These are phyloP conservation scores for Leptomonas pyrrhocoris DNA, from an alignment of 208 protist species.

Conservation along the genomic window DNA sequence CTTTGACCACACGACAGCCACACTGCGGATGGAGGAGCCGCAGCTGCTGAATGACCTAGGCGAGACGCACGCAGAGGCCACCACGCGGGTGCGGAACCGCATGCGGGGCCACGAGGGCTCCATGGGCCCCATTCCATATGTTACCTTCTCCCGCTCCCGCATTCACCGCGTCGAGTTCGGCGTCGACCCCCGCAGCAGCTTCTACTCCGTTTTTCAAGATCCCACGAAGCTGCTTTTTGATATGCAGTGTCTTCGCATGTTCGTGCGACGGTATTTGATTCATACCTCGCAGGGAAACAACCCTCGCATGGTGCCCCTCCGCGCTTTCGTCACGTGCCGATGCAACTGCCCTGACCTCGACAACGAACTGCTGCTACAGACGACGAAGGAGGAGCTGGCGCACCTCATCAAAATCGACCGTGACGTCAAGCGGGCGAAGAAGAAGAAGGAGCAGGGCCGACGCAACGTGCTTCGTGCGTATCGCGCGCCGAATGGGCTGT, in stretches of 20 bases:
- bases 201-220: constrained; percentile 70
- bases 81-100: constrained; percentile 31
- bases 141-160: constrained; percentile 71
- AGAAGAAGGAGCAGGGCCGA: constrained; percentile 29
- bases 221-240: constrained; percentile 61
- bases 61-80: constrained; percentile 24
- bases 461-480: constrained; percentile 44
- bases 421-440: constrained; percentile 50
- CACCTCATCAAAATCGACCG: constrained; percentile 69
- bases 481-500: constrained; percentile 46
- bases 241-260: constrained; percentile 88
- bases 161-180: constrained; percentile 83
- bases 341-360: constrained; percentile 64
- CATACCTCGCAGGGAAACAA: constrained; percentile 81
- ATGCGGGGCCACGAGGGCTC: constrained; percentile 30
- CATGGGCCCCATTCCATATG: constrained; percentile 74
- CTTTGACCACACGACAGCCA: constrained; percentile 5
- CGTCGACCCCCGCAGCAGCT: constrained; percentile 49
- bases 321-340: constrained; percentile 64
- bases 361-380: constrained; percentile 49
- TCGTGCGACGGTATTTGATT: constrained; percentile 79
- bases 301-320: constrained; percentile 57
- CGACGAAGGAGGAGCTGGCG: constrained; percentile 68
- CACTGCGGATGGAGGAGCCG: constrained; percentile 1
- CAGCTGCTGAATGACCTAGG: constrained; percentile 22